phyloP scores from a whole-genome alignment of 2,329 filamentous ascomycete genomes.

The Huntiella moniliformis region DNA sequence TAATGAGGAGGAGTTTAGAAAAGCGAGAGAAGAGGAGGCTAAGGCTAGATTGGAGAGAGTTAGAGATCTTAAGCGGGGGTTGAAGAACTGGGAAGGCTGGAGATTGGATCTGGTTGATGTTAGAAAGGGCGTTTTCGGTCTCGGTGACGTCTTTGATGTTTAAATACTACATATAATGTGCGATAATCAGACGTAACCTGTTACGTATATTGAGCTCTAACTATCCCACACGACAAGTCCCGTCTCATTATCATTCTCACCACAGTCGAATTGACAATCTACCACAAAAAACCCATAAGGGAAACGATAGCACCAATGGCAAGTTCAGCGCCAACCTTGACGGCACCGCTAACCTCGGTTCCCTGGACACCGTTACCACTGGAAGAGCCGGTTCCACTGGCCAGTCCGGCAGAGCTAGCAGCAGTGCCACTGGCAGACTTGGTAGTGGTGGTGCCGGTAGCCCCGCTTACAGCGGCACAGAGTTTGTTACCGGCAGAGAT shows the following conservation, averaged over 20 bases:
- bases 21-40: conserved; percentile 42
- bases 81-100: conserved; percentile 52
- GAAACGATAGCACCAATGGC: not conserved
- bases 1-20: conserved; percentile 46
- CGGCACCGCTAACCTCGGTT: not conserved
- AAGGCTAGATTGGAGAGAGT: conserved; percentile 42
- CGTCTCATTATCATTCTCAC: too few relatives aligned
- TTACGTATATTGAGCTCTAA: too few relatives aligned
- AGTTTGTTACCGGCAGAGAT: conserved; percentile 17
- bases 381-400: conserved; percentile 10
- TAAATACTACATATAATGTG: conserved; percentile 17
- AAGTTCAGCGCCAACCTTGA: not conserved
- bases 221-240: too few relatives aligned
- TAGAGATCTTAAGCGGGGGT: conserved; percentile 41
- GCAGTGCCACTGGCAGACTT: conserved; percentile 3
- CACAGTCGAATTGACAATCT: not conserved
- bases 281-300: not conserved
- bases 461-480: conserved; percentile 16
- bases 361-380: not conserved
- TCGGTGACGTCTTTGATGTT: conserved; percentile 46
- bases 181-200: too few relatives aligned
- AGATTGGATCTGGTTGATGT: conserved; percentile 45
- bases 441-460: conserved; percentile 1
- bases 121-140: conserved; percentile 35
- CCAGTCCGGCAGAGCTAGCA: not conserved